Percentiles rank a stretch among this genome's conserved stretches.
These are phyloP conservation scores for Aureobasidium sp. DNA, from an alignment of 2,329 filamentous ascomycete genomes.

Conservation along the genomic window DNA sequence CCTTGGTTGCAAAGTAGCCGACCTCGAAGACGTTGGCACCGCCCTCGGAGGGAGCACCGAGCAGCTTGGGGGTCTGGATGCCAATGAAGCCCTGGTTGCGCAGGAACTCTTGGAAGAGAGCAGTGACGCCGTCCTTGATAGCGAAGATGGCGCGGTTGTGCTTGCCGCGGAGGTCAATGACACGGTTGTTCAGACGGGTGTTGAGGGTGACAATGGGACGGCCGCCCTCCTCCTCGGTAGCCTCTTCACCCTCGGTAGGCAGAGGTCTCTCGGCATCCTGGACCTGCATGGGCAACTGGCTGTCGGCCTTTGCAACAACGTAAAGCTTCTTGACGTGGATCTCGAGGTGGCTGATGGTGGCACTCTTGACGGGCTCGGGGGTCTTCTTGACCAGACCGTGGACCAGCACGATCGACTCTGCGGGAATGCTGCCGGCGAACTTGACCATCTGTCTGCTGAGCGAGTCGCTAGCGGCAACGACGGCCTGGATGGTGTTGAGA, in stretches of 20 bases:
- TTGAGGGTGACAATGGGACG: constrained; percentile 70
- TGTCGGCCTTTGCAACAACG: constrained; percentile 59
- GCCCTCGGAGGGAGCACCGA: constrained; percentile 85
- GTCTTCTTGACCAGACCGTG: constrained; percentile 77
- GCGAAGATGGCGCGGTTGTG: constrained; percentile 84
- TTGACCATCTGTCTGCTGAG: constrained; percentile 89
- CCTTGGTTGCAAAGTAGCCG: constrained; percentile 80
- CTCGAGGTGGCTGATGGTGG: constrained; percentile 71
- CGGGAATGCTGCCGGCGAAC: constrained; percentile 66
- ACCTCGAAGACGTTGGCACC: constrained; percentile 87
- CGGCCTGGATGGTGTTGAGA: constrained; percentile 73
- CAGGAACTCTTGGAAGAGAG: constrained; percentile 74
- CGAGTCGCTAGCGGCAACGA: constrained; percentile 57
- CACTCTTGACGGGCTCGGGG: constrained; percentile 80
- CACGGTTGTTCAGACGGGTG: constrained; percentile 83
- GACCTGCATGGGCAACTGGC: constrained; percentile 54
- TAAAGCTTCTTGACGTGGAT: constrained; percentile 84
- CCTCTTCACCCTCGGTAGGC: constrained; percentile 42
- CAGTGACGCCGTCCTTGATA: constrained; percentile 58
- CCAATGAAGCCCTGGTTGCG: constrained; percentile 66
- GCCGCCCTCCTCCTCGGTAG: constrained; percentile 46
- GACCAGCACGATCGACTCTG: constrained; percentile 76
- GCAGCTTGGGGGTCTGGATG: constrained; percentile 84
- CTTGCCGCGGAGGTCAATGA: constrained; percentile 84
- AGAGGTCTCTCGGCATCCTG: constrained; percentile 47